Evolutionary conservation across 2,329 filamentous ascomycete species (phyloP).

Genomic region (Fusarium hainanense): DNA sequence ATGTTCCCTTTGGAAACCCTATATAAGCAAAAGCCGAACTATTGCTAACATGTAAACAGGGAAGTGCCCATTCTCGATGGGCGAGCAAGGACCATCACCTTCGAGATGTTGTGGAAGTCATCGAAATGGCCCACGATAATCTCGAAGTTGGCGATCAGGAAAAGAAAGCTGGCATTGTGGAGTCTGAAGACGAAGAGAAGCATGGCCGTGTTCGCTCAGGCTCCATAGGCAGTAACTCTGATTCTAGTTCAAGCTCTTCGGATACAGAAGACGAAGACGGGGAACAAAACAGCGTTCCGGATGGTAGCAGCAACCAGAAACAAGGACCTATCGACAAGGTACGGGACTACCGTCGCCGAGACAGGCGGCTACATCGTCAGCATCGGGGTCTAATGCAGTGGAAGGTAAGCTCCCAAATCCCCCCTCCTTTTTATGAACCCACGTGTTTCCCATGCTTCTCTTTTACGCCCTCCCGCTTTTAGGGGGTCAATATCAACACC

Average conservation of each 20-base stretch:
- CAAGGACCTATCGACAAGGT: conserved; percentile 61
- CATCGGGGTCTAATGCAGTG: conserved; percentile 81
- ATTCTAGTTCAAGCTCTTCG: conserved; percentile 47
- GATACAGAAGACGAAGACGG: conserved; percentile 48
- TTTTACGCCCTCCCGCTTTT: conserved; percentile 14
- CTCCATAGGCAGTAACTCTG: conserved; percentile 40
- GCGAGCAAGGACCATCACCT: conserved; percentile 50
- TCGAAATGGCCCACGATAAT: conserved; percentile 54
- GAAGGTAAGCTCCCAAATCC: conserved; percentile 52
- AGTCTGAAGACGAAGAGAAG: conserved; percentile 42
- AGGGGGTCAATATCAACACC: conserved; percentile 6
- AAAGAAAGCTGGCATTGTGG: conserved; percentile 51
- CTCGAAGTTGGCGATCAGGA: conserved; percentile 48
- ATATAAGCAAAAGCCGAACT: neutral
- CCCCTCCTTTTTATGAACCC: neutral
- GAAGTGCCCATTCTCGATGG: conserved; percentile 52
- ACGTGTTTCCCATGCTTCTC: conserved; percentile 11
- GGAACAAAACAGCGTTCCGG: conserved; percentile 40
- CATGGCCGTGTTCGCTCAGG: conserved; percentile 11
- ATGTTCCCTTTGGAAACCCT: conserved; percentile 15
- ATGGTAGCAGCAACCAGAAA: conserved; percentile 54
- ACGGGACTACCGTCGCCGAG: conserved; percentile 69
- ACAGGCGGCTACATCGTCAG: conserved; percentile 70
- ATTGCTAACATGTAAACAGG: conserved; percentile 41
- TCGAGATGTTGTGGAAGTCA: conserved; percentile 60